phyloP scores from a whole-genome alignment of 306 rosid genomes.

The Castanea crenata region DNA sequence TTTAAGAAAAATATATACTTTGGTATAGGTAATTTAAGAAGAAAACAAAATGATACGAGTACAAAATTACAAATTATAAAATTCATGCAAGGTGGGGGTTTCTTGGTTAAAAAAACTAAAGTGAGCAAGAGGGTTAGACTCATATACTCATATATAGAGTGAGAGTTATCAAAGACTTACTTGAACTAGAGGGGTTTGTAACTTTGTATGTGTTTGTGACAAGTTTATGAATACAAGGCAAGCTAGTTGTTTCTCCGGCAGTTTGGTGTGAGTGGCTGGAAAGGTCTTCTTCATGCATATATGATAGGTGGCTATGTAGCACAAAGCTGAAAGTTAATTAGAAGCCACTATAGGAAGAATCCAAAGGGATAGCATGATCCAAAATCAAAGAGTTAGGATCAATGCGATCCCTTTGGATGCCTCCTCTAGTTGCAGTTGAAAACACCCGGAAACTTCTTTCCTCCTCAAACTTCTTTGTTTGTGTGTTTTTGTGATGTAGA shows the following conservation, averaged over 20 bases:
- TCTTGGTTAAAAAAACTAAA: not conserved
- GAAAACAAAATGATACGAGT: not conserved
- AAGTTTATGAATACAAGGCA: not conserved
- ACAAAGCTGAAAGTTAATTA: not conserved
- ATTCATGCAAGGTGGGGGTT: not conserved
- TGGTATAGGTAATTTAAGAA: not conserved
- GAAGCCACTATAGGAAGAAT: constrained; percentile 47
- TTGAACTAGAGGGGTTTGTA: not conserved
- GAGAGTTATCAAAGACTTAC: not conserved
- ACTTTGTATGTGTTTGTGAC: not conserved
- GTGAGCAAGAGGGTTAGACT: not conserved
- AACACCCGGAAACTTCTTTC: constrained; percentile 5
- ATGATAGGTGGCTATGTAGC: not conserved
- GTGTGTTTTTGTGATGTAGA: not conserved
- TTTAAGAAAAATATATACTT: not conserved
- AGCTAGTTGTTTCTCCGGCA: not conserved
- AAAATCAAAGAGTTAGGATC: constrained; percentile 14
- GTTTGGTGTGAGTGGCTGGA: not conserved
- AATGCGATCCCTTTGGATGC: constrained; percentile 36
- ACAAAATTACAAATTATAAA: not conserved
- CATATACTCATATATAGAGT: no score
- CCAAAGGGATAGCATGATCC: constrained; percentile 65
- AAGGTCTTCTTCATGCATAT: not conserved
- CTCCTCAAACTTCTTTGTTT: constrained; percentile 1
- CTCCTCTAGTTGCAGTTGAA: constrained; percentile 36